phyloP scores from a whole-genome alignment of 306 rosid species.

The Casuarina equisetifolia region DNA sequence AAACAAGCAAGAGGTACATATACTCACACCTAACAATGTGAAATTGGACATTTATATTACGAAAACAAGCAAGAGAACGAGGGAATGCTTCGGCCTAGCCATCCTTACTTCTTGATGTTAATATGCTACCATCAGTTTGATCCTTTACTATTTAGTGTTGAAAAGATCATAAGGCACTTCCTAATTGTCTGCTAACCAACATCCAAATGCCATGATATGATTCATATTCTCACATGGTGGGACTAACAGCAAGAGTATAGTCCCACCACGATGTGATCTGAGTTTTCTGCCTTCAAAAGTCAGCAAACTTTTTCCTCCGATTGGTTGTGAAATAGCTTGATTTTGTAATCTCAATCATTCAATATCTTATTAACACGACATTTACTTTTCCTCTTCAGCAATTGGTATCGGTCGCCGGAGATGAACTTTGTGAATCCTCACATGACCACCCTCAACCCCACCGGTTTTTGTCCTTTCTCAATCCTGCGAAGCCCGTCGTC shows the following conservation, averaged over 20 bases:
- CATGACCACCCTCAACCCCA: conserved; percentile 38
- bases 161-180: conserved; percentile 15
- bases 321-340: conserved; percentile 40
- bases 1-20: no score
- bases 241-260: conserved; percentile 31
- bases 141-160: conserved; percentile 3
- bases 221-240: conserved; percentile 43
- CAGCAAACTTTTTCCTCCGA: conserved; percentile 28
- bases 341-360: conserved; percentile 40
- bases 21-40: no score
- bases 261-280: conserved; percentile 31
- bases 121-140: not conserved
- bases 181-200: not conserved
- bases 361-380: not conserved
- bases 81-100: not conserved
- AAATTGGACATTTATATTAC: no score
- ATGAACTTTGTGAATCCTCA: conserved; percentile 30
- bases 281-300: conserved; percentile 37
- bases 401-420: conserved; percentile 8
- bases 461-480: conserved; percentile 30
- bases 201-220: conserved; percentile 29
- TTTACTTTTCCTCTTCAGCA: not conserved
- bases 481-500: conserved; percentile 1
- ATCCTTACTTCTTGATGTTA: not conserved
- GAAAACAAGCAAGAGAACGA: not conserved